These are phyloP conservation scores for Guadua angustifolia DNA, from an alignment of 176 grass and related monocot species.

Conservation along the genomic window DNA sequence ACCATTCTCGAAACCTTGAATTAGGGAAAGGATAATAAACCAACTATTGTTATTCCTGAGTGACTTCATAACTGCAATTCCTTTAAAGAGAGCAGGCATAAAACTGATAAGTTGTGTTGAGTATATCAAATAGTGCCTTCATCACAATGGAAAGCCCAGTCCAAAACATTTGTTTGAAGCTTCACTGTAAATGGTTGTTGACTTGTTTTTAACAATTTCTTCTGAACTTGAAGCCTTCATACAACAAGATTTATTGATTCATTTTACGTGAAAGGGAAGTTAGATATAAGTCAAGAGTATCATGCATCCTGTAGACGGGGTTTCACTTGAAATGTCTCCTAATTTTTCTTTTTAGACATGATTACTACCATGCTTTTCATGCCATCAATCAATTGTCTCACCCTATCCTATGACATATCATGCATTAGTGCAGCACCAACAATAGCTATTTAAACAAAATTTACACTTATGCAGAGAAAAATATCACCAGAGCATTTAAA, in stretches of 20 bases:
- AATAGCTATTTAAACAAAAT: slow-evolving; percentile 9
- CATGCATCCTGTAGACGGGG: background rate
- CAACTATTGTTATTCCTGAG: background rate
- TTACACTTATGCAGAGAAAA: background rate
- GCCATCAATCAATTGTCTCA: background rate
- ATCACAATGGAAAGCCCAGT: background rate
- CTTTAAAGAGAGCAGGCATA: slow-evolving; percentile 24
- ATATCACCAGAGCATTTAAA: background rate
- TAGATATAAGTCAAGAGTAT: background rate
- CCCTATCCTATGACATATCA: background rate
- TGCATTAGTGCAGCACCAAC: background rate
- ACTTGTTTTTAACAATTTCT: slow-evolving; percentile 21
- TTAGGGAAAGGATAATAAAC: too few relatives aligned
- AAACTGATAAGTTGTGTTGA: background rate
- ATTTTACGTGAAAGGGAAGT: background rate
- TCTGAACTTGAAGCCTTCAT: background rate
- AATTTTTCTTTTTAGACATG: slow-evolving; percentile 11
- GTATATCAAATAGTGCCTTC: background rate
- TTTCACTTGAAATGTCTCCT: background rate
- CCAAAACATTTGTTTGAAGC: slow-evolving; percentile 12
- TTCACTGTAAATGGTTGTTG: background rate
- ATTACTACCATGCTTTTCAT: slow-evolving; percentile 18
- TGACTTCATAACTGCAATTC: background rate
- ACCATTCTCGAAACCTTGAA: too few relatives aligned
- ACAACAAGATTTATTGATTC: background rate